A percentile compares a stretch with the other conserved stretches of the same genome.
Evolutionary conservation across 176 grass and related monocot genomes (phyloP).

Genomic region (Zizania latifolia): DNA sequence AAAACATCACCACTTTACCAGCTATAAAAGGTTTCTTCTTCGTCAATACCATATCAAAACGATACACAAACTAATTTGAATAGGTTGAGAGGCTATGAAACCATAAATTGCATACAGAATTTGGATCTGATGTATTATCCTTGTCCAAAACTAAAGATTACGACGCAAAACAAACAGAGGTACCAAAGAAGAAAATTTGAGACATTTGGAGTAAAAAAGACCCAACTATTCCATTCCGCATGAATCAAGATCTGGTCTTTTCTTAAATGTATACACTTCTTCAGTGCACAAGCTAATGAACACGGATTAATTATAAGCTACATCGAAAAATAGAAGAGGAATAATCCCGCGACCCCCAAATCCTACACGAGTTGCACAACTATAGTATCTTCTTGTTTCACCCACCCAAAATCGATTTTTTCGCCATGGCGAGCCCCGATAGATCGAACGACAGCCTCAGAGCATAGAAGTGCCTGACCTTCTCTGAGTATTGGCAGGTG

Average conservation of each 20-base stretch:
- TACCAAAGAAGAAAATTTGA: neutral
- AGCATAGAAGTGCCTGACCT: slow-evolving; percentile 34
- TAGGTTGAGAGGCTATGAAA: neutral
- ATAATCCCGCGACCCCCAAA: neutral
- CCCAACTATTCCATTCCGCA: neutral
- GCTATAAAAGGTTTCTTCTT: neutral
- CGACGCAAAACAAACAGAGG: neutral
- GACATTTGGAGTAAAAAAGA: neutral
- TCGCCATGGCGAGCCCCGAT: neutral
- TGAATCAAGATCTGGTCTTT: slow-evolving; percentile 26
- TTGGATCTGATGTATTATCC: neutral
- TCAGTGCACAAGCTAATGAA: neutral
- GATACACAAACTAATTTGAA: neutral
- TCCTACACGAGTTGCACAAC: neutral
- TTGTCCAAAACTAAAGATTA: neutral
- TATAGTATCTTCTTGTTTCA: neutral
- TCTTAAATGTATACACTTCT: neutral
- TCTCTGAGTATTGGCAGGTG: slow-evolving; percentile 83
- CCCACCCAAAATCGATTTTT: slow-evolving; percentile 19
- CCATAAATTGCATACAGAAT: neutral
- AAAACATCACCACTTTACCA: neutral
- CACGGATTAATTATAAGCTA: neutral
- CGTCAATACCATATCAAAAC: neutral
- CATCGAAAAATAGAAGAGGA: neutral
- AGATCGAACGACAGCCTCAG: neutral